Base-by-base conservation (phyloP, 163 green algal genomes). In the Chloroidium sp. region DNA sequence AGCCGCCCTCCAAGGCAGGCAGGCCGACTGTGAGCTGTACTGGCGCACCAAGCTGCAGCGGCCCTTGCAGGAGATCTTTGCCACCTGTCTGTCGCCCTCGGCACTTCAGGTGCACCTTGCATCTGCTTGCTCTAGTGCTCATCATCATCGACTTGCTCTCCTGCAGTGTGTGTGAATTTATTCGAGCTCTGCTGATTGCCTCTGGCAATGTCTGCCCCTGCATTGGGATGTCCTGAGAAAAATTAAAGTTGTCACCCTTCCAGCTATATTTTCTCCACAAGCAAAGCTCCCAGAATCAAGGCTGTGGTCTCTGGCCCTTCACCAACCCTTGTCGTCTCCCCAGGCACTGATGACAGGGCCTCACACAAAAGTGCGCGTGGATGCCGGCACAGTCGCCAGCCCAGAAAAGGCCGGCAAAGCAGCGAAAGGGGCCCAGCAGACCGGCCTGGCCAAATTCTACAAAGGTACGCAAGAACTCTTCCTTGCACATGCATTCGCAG, bases 21-120 rank as follows among this genome's bases (percentile, higher is more conserved):
- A 12, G 0, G 89, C 90, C 57, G 87, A 93, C 80, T 85, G 85
- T 59, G 79, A 89, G 13, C 85, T 97, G 62, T 97, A 97, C 89
- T 93, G 82, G 85, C 68, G 76, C 6, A 93, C 94, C 86, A 95
- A 95, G 81, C 76, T 95, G 80, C 76, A 78, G 77, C 83, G 85
- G 69, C 79, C 83, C 8, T 74, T 91, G 58, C 59, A 69, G 62
- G 83, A 92, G 81, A 81, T 91, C 14, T 88, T 93, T 64, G 62
- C 80, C 13, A 78, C 80, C 12, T 87, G 90, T 68, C 74, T 92
- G 4, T 64, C 61, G 58, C 60, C 74, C 62, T 8, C 69, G 4
- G 64, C 82, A 36, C 69, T 93, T 68, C 80, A 89, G 61, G 80
- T 79, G 2, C 14, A 58, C 74, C 4, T 1, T 62, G 2, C 59